Conservation (phyloP, 2,329 filamentous ascomycete species). For the Lachnellula hyalina region DNA sequence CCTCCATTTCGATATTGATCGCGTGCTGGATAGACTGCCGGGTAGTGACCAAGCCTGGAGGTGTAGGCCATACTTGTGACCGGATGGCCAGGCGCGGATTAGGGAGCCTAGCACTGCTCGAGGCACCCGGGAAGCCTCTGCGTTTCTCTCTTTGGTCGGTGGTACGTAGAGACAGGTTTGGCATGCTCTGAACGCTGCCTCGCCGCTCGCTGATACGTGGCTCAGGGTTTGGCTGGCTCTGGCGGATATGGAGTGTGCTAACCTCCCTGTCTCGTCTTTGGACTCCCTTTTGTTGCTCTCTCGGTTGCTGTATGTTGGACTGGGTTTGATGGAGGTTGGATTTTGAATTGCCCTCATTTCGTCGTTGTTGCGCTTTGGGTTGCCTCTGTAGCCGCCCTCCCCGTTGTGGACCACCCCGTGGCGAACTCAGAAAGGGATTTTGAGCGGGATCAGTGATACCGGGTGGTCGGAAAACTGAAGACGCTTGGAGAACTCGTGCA, state of each 20-base stretch:
- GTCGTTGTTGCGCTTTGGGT: neutral
- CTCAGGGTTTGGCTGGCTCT: too few species aligned
- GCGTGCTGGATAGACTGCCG: neutral
- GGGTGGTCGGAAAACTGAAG: neutral
- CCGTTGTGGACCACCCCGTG: neutral
- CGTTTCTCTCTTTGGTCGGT: too few species aligned
- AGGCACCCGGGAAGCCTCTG: too few species aligned
- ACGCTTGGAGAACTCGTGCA: neutral
- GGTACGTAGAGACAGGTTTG: too few species aligned
- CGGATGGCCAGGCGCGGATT: neutral
- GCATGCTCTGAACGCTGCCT: too few species aligned
- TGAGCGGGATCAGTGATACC: neutral
- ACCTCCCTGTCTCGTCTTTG: too few species aligned
- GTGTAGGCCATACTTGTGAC: neutral
- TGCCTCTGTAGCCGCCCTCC: neutral
- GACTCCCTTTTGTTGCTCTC: too few species aligned
- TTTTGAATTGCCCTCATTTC: neutral
- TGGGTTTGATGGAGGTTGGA: neutral
- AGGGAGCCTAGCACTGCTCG: too few species aligned
- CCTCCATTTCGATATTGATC: neutral
- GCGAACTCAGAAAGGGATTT: neutral
- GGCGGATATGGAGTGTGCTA: too few species aligned
- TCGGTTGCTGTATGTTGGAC: neutral
- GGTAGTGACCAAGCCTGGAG: neutral
- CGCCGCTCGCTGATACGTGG: too few species aligned